phyloP scores from a whole-genome alignment of 768 basidiomycete genomes.

The Mycena crocata region DNA sequence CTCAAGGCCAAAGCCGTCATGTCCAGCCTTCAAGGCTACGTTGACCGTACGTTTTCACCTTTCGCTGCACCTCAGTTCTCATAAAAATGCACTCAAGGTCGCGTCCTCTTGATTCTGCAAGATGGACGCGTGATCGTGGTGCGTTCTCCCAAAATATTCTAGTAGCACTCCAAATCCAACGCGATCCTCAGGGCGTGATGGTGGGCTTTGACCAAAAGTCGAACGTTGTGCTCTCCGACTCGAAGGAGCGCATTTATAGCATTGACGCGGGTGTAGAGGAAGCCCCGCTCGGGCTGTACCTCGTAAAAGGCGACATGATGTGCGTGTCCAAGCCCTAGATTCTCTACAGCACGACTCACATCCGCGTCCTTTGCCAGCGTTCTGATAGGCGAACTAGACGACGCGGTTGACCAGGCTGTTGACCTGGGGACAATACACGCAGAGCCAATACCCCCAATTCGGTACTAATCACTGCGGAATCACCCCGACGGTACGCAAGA shows the following conservation, averaged over 20 bases:
- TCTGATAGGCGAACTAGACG: conserved; percentile 89
- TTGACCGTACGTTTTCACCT: conserved; percentile 72
- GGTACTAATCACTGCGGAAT: conserved; percentile 59
- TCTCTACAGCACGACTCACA: conserved; percentile 8
- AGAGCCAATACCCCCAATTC: conserved; percentile 87
- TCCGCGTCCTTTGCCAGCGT: conserved; percentile 56
- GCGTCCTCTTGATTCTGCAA: conserved; percentile 93
- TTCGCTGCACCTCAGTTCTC: not conserved
- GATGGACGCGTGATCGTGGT: conserved; percentile 97
- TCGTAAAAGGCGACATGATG: conserved; percentile 99
- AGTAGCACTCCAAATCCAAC: conserved; percentile 8
- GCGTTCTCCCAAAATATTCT: conserved; percentile 42
- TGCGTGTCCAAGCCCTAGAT: conserved; percentile 58
- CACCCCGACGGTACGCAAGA: too few species aligned
- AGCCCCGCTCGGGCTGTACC: conserved; percentile 92
- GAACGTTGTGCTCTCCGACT: conserved; percentile 94
- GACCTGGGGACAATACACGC: conserved; percentile 86
- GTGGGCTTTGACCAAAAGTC: conserved; percentile 96
- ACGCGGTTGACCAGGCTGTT: conserved; percentile 78
- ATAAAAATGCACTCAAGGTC: conserved; percentile 60
- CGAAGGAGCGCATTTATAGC: conserved; percentile 93
- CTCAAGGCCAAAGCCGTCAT: conserved; percentile 60
- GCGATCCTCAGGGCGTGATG: conserved; percentile 76
- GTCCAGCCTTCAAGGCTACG: conserved; percentile 93
- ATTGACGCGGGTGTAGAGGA: conserved; percentile 94